phyloP scores from a whole-genome alignment of 345 rosid genomes.

The Arabis alpina region DNA sequence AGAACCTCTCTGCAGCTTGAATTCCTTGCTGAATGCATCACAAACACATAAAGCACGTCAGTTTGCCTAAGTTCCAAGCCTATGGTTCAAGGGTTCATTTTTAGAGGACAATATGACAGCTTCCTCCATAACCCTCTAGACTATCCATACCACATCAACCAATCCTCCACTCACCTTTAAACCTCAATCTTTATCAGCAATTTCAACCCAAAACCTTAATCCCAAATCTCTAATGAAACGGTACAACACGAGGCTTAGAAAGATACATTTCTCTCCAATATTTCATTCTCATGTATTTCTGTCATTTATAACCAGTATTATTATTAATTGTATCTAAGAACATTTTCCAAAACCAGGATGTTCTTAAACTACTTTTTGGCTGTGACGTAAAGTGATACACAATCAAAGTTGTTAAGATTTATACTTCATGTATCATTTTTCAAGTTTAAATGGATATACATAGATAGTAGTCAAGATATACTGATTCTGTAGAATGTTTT shows the following conservation, averaged over 20 bases:
- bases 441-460: not conserved
- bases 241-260: not conserved
- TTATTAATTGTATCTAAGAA: not conserved
- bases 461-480: not conserved
- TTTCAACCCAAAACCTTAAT: conserved; percentile 4
- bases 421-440: not conserved
- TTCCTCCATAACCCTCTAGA: conserved; percentile 15
- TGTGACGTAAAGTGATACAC: not conserved
- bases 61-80: conserved; percentile 16
- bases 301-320: not conserved
- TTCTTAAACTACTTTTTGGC: not conserved
- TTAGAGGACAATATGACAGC: not conserved
- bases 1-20: conserved; percentile 77
- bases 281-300: not conserved
- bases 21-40: conserved; percentile 68
- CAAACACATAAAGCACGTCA: conserved; percentile 20
- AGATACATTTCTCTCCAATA: not conserved
- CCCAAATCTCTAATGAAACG: not conserved
- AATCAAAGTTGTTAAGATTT: not conserved
- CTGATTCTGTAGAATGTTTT: conserved; percentile 8
- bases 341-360: not conserved
- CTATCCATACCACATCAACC: not conserved
- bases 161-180: not conserved
- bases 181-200: not conserved
- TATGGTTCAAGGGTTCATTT: conserved; percentile 1